Percentiles rank a stretch among this genome's conserved stretches.
Conservation (phyloP, 1,284 basidiomycete species). For the Cutaneotrichosporon spelunceum region DNA sequence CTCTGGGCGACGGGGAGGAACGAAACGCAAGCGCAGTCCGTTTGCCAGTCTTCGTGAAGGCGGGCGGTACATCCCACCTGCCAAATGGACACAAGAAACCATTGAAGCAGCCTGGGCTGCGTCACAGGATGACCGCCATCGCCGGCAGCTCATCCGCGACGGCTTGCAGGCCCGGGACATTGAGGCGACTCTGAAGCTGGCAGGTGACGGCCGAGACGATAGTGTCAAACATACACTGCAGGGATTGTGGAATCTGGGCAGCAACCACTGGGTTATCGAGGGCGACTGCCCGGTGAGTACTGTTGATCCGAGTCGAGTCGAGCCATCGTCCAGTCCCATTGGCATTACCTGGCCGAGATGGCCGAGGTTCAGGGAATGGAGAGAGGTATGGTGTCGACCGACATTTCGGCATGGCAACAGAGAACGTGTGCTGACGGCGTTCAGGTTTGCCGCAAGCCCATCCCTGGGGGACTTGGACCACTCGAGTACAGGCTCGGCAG, state of each 20-base stretch:
- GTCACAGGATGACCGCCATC: conserved; percentile 3
- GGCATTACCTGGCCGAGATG: conserved; percentile 5
- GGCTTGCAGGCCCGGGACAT: conserved; percentile 18
- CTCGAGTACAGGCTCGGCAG: conserved; percentile 28
- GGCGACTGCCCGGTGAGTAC: conserved; percentile 49
- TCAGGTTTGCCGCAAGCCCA: conserved; percentile 37
- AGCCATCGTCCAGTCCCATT: conserved; percentile 1
- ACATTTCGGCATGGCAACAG: conserved; percentile 2
- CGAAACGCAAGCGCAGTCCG: conserved; percentile 12
- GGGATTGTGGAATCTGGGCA: conserved; percentile 39
- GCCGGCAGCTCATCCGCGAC: conserved; percentile 2
- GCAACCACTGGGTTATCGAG: conserved; percentile 35
- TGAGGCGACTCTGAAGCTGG: conserved; percentile 18
- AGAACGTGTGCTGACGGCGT: conserved; percentile 7
- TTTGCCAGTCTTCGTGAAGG: neutral
- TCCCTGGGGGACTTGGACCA: conserved; percentile 37
- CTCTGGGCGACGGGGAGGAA: neutral
- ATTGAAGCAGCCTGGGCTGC: conserved; percentile 20
- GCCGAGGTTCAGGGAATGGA: neutral
- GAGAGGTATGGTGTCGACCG: neutral
- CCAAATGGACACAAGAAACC: conserved; percentile 31
- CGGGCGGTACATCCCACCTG: conserved; percentile 18
- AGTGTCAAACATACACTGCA: conserved; percentile 32
- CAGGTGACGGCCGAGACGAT: conserved; percentile 13
- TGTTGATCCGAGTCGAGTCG: neutral